Evolutionary conservation across 1,139 yeast species (phyloP).

Genomic region (Hyphopichia pseudoburtonii): DNA sequence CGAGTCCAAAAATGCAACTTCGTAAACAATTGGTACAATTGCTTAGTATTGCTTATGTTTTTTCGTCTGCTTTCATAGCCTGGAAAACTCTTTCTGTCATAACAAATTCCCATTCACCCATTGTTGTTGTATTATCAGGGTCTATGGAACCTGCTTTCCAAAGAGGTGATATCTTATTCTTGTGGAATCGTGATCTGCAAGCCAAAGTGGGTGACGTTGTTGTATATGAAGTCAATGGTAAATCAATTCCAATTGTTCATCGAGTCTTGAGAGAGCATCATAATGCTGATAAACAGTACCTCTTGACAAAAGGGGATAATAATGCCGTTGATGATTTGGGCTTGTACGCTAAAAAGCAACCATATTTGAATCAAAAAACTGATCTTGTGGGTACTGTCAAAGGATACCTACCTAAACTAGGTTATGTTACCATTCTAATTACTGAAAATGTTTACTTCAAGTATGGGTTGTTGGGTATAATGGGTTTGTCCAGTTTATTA

Average conservation of each 20-base stretch:
- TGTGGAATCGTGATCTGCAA: constrained; percentile 77
- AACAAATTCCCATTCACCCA: constrained; percentile 86
- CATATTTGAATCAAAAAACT: constrained; percentile 68
- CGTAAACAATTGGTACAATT: constrained; percentile 54
- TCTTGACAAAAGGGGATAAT: constrained; percentile 95
- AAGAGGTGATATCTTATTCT: constrained; percentile 88
- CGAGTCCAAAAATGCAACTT: constrained; percentile 43
- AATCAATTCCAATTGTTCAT: constrained; percentile 91
- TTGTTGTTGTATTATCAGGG: constrained; percentile 95
- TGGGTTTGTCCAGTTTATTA: constrained; percentile 59
- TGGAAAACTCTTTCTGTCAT: constrained; percentile 84
- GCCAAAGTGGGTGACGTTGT: constrained; percentile 92
- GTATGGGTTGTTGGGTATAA: constrained; percentile 64
- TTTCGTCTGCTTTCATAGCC: constrained; percentile 86
- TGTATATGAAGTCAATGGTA: constrained; percentile 83
- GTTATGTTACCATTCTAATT: constrained; percentile 86
- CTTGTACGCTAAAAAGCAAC: constrained; percentile 74
- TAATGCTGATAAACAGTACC: constrained; percentile 57
- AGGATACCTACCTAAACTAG: constrained; percentile 88
- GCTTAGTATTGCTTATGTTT: constrained; percentile 71
- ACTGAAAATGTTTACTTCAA: constrained; percentile 86
- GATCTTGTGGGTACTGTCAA: constrained; percentile 90
- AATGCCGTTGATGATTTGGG: constrained; percentile 90
- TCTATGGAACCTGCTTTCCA: constrained; percentile 99
- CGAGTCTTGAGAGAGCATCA: constrained; percentile 86